Percentiles rank a stretch among this genome's conserved stretches.
Conservation (phyloP, 305 asterid genomes). For the Fraxinus ornus region DNA sequence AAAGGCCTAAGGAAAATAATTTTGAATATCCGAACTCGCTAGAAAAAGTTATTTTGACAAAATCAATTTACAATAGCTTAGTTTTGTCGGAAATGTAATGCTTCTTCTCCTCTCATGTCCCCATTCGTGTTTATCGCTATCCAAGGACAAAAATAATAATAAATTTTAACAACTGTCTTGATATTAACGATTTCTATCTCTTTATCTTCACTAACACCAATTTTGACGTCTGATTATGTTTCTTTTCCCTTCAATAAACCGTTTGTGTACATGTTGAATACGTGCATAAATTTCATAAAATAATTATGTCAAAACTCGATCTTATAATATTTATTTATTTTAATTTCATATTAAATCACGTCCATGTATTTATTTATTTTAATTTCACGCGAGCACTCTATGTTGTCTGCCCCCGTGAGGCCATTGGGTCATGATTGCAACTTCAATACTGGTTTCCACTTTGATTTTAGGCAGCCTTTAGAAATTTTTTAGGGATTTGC, state of each 20-base stretch:
- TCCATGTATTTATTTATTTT: neutral
- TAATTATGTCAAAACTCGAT: neutral
- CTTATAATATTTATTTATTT: too few relatives aligned
- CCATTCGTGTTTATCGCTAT: neutral
- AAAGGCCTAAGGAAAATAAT: too few relatives aligned
- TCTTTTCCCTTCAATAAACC: neutral
- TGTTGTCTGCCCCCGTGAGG: slow-evolving; percentile 32
- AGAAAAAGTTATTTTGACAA: too few relatives aligned
- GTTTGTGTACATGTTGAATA: neutral
- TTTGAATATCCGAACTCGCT: too few relatives aligned
- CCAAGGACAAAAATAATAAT: too few relatives aligned
- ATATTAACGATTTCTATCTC: neutral
- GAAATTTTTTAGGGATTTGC: neutral
- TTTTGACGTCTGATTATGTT: neutral
- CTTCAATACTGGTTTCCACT: neutral
- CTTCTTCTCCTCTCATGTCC: neutral
- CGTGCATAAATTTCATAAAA: too few relatives aligned
- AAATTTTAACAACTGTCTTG: too few relatives aligned
- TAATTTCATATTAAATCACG: neutral
- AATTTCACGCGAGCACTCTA: slow-evolving; percentile 36
- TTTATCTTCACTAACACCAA: neutral
- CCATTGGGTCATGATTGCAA: slow-evolving; percentile 28
- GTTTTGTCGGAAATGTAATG: neutral
- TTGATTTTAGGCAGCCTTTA: neutral
- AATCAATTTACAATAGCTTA: neutral